These are phyloP conservation scores for Cercospora janseana DNA, from an alignment of 2,329 filamentous ascomycete genomes.

Conservation along the genomic window DNA sequence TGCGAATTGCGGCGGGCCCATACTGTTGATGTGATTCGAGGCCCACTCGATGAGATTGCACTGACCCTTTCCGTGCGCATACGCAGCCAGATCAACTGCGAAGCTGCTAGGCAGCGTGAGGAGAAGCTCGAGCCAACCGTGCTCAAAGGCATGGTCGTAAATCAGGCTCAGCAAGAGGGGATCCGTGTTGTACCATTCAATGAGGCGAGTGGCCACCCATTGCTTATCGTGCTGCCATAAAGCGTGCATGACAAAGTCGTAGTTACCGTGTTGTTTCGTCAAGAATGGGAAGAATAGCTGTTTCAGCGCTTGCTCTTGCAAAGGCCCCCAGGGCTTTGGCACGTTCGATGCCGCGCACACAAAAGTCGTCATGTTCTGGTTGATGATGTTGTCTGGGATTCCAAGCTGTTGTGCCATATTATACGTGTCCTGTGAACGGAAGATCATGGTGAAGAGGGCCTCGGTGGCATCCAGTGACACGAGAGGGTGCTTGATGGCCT, in stretches of 20 bases:
- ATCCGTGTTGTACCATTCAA: conserved; percentile 70
- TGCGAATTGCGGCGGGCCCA: conserved; percentile 57
- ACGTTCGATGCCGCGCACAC: conserved; percentile 75
- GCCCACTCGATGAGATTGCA: conserved; percentile 82
- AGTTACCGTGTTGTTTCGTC: conserved; percentile 71
- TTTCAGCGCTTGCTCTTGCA: conserved; percentile 72
- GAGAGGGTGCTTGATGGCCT: conserved; percentile 78
- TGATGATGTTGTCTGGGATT: conserved; percentile 61
- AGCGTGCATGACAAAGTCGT: conserved; percentile 86
- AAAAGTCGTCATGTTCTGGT: conserved; percentile 74
- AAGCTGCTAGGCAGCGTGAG: conserved; percentile 78
- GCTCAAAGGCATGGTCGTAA: conserved; percentile 75
- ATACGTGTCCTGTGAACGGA: conserved; percentile 58
- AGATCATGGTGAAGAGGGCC: conserved; percentile 62
- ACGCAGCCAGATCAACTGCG: conserved; percentile 79
- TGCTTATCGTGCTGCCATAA: conserved; percentile 86
- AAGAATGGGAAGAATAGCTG: conserved; percentile 82
- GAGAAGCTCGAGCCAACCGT: conserved; percentile 80
- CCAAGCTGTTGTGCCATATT: conserved; percentile 55
- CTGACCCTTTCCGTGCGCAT: conserved; percentile 76
- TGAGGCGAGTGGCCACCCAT: conserved; percentile 79
- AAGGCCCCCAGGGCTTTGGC: conserved; percentile 70
- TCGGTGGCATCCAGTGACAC: conserved; percentile 82
- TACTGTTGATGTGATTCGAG: conserved; percentile 57
- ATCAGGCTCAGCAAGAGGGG: conserved; percentile 67